Evolutionary conservation across 345 rosid genomes (phyloP), one percentile per base, ranked within the genome.

Genomic region (Limnanthes douglasii): DNA sequence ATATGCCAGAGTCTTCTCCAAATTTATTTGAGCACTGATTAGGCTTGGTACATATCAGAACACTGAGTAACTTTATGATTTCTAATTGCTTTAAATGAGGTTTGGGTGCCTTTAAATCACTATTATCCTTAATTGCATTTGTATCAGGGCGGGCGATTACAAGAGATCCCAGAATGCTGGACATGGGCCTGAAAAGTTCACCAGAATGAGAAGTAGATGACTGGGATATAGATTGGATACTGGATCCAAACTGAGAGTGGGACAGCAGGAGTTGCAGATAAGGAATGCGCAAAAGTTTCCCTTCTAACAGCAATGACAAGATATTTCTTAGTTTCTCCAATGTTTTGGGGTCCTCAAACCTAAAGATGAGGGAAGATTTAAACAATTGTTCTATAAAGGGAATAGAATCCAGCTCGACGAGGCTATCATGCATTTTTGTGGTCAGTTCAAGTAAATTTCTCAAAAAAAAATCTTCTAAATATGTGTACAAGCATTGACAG

Each of bases 201-300:
- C 76, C 86, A 39, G 55, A 61, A 41, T 57, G 69, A 19, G 64
- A 62, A 24, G 43, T 34, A 31, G 57, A 46, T 29, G 59, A 44
- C 32, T 43, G 43, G 13, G 61, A 48, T 45, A 62, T 28, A 45
- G 86, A 54, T 22, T 48, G 58, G 39, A 88, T 62, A 5, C 68
- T 48, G 32, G 73, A 34, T 34, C 71, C 64, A 61, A 83, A 79
- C 47, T 74, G 97, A 45, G 97, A 88, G 54, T 79, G 95, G 8
- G 82, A 58, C 58, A 88, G 70, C 45, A 79, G 51, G 54, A 77
- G 61, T 46, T 76, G 79, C 21, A 83, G 69, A 73, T 54, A 84
- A 9, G 51, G 60, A 37, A 52, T 45, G 35, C 37, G 54, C 4
- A 72, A 68, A 60, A 62, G 50, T 46, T 70, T 61, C 30, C 74